Base-by-base conservation (phyloP, 495 filamentous ascomycete genomes). In the Penicillium silybi region DNA sequence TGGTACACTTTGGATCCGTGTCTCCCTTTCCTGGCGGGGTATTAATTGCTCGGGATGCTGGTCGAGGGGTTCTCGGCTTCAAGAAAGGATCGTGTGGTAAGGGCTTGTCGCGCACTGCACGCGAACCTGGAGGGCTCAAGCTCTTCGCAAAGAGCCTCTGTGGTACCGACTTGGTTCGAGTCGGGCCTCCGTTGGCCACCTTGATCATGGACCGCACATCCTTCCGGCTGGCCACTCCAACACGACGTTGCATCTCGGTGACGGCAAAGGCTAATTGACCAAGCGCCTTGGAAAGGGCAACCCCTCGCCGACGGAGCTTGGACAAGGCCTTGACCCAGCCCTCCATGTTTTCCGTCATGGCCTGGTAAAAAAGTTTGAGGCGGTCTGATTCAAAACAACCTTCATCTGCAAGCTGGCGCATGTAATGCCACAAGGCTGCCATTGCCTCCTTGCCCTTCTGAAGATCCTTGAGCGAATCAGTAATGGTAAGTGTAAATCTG, bases 261-360 rank as follows among this genome's bases (percentile, higher is more conserved):
- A 90, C 80, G 38, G 90, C 86, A 26, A 72, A 72, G 17, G 75
- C 78, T 18, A 95, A 75, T 65, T 82, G 80, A n/a, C 74, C 66
- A 17, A 92, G 73, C 9, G 83, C 70, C 18, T 76, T 76, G 18
- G 79, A 81, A 9, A 95, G 74, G 29, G 70, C 68, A 29, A 75
- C 72, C 2, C 84, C 83, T 61, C 82, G 89, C 27, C 73, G 76
- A 61, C 89, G 83, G 41, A 92, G 72, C 46, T 82, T 83, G 25
- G 83, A 74, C 48, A 92, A 84, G 1, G 59, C 85, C 38, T 80
- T 78, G 56, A 84, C 83, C 90, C 90, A 95, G n/a, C 88, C 87
- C 48, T 93, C 86, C 25, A 87, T 82, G 58, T 95, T 95, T 23
- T 87, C 83, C 53, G 84, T 84, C 89, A 95, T 95, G 17, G 76